phyloP scores from a whole-genome alignment of 2,329 filamentous ascomycete genomes.

The Alternaria solani region DNA sequence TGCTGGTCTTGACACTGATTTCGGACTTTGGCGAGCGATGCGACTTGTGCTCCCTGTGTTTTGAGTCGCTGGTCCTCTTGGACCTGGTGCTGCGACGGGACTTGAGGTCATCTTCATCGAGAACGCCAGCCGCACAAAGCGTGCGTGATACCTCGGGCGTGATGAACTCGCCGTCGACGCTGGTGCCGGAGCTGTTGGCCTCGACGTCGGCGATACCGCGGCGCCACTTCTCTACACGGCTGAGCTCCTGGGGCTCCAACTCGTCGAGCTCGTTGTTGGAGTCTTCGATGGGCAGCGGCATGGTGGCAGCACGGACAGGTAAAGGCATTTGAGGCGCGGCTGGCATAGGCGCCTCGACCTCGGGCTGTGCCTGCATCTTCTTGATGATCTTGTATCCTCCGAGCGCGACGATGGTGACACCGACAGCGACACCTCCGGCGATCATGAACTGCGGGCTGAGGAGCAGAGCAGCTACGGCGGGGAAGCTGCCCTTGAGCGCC shows the following conservation, averaged over 20 bases:
- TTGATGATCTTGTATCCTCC: conserved; percentile 98
- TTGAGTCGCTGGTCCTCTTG: conserved; percentile 33
- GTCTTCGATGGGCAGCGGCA: conserved; percentile 13
- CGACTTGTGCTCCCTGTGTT: conserved; percentile 41
- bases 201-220: conserved; percentile 68
- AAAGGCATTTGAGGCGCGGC: conserved; percentile 18
- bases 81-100: conserved; percentile 42
- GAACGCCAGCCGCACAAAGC: conserved; percentile 55
- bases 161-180: conserved; percentile 71
- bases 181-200: conserved; percentile 63
- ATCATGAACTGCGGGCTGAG: conserved; percentile 94
- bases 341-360: conserved; percentile 33
- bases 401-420: conserved; percentile 94
- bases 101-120: conserved; percentile 59
- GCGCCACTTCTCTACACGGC: conserved; percentile 68
- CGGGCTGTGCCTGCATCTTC: conserved; percentile 67
- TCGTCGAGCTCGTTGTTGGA: conserved; percentile 59
- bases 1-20: conserved; percentile 36
- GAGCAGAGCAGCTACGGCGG: conserved; percentile 84
- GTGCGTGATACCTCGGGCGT: conserved; percentile 63
- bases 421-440: conserved; percentile 84
- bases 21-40: conserved; percentile 39
- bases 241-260: conserved; percentile 64
- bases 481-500: conserved; percentile 80
- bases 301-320: conserved; percentile 20